These are phyloP conservation scores for Diaporthe vaccinii DNA, from an alignment of 2,329 filamentous ascomycete genomes.

Conservation along the genomic window DNA sequence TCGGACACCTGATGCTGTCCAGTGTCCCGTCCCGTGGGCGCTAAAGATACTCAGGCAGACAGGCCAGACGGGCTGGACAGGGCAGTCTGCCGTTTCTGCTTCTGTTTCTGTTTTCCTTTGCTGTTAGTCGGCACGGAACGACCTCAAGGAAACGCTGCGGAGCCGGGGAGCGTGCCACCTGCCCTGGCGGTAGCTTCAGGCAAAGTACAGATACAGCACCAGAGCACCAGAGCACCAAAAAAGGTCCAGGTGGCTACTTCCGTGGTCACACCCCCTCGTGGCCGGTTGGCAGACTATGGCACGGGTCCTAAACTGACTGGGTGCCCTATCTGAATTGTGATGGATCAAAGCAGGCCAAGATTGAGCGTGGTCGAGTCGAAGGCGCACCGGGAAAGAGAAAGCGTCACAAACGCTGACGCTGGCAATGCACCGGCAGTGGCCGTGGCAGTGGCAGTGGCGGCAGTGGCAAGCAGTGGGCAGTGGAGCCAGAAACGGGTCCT, in stretches of 20 bases:
- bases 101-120: background rate
- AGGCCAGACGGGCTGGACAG: background rate
- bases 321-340: slow-evolving; percentile 17
- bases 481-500: background rate
- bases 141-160: background rate
- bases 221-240: background rate
- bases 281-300: slow-evolving; percentile 22
- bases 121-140: slow-evolving; percentile 1
- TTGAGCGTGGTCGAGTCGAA: slow-evolving; percentile 1
- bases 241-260: background rate
- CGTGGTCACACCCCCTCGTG: slow-evolving; percentile 4
- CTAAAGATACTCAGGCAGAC: background rate
- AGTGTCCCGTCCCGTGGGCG: slow-evolving; percentile 10
- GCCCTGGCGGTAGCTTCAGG: background rate
- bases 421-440: background rate
- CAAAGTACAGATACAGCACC: background rate
- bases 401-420: background rate
- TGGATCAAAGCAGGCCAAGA: slow-evolving; percentile 29
- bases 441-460: slow-evolving; percentile 12
- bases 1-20: slow-evolving; percentile 9
- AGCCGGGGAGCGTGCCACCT: background rate
- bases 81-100: slow-evolving; percentile 19
- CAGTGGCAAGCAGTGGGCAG: slow-evolving; percentile 20
- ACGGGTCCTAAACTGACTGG: slow-evolving; percentile 15
- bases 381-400: background rate